Percentiles rank a stretch among this genome's conserved stretches.
Conservation (phyloP, 2,329 filamentous ascomycete genomes). For the Colletotrichum gloeosporioides region DNA sequence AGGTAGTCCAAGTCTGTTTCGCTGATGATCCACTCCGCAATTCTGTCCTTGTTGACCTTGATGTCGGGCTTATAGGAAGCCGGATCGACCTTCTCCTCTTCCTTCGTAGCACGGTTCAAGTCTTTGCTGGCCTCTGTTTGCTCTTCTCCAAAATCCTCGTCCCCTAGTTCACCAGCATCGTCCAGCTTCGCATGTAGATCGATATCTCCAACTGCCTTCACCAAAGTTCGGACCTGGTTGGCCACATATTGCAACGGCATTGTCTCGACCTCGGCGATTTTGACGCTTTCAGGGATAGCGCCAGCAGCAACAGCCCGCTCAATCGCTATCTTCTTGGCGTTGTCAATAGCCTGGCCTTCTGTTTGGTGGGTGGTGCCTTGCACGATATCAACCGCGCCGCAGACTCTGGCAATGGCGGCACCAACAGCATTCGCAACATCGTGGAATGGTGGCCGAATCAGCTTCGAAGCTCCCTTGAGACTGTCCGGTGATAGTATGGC, state of each 20-base stretch:
- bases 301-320: conserved; percentile 22
- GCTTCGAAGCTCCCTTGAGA: conserved; percentile 60
- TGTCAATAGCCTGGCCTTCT: conserved; percentile 24
- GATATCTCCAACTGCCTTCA: conserved; percentile 44
- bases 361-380: conserved; percentile 24
- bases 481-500: conserved; percentile 61
- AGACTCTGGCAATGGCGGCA: conserved; percentile 66
- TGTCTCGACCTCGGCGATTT: conserved; percentile 47
- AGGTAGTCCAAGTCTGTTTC: conserved; percentile 51
- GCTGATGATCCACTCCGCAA: conserved; percentile 47
- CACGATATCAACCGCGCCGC: conserved; percentile 50
- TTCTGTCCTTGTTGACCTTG: not conserved
- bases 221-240: conserved; percentile 37
- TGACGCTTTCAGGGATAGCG: conserved; percentile 31
- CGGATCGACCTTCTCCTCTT: conserved; percentile 50
- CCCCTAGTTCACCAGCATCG: conserved; percentile 33
- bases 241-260: conserved; percentile 40
- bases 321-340: conserved; percentile 24
- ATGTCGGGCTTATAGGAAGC: not conserved
- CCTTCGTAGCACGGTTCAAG: conserved; percentile 40
- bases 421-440: conserved; percentile 70
- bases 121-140: conserved; percentile 39
- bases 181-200: conserved; percentile 43
- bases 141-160: conserved; percentile 50
- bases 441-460: conserved; percentile 62